Evolutionary conservation across 352 stramenopile species (phyloP).

Genomic region (Thraustotheca clavata): DNA sequence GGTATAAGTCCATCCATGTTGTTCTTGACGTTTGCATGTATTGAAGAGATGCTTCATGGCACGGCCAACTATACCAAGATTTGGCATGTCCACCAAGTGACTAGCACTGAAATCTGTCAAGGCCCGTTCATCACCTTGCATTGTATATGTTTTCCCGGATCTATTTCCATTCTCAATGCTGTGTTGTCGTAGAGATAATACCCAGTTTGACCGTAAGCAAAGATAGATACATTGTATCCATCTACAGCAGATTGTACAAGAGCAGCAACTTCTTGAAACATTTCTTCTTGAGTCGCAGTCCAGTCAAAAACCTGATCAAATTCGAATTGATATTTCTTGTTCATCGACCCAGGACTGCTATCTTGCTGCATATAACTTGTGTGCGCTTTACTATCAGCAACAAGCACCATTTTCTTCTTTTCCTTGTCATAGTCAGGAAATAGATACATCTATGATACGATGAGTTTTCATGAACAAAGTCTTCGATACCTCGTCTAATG

Average conservation of each 20-base stretch:
- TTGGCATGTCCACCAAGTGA: conserved; percentile 33
- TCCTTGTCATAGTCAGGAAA: conserved; percentile 67
- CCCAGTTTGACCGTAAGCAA: conserved; percentile 87
- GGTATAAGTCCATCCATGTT: conserved; percentile 64
- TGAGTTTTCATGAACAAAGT: conserved; percentile 32
- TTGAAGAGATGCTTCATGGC: conserved; percentile 72
- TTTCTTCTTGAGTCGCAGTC: conserved; percentile 87
- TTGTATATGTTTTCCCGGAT: conserved; percentile 84
- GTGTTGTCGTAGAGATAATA: conserved; percentile 22
- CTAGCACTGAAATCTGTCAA: conserved; percentile 23
- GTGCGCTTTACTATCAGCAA: conserved; percentile 50
- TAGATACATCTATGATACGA: conserved; percentile 30
- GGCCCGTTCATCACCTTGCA: conserved; percentile 61
- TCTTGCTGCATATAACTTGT: conserved; percentile 52
- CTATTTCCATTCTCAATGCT: conserved; percentile 24
- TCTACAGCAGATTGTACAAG: conserved; percentile 93
- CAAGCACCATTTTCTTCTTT: conserved; percentile 61
- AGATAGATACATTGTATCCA: conserved; percentile 95
- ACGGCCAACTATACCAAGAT: conserved; percentile 76
- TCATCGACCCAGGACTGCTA: conserved; percentile 26
- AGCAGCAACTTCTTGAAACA: conserved; percentile 95
- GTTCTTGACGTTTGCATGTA: conserved; percentile 44
- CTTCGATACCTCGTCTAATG: neutral
- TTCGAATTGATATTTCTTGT: conserved; percentile 92
- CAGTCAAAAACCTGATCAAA: conserved; percentile 97